Base-by-base conservation (phyloP, 495 filamentous ascomycete species). In the Aspergillus baeticus region DNA sequence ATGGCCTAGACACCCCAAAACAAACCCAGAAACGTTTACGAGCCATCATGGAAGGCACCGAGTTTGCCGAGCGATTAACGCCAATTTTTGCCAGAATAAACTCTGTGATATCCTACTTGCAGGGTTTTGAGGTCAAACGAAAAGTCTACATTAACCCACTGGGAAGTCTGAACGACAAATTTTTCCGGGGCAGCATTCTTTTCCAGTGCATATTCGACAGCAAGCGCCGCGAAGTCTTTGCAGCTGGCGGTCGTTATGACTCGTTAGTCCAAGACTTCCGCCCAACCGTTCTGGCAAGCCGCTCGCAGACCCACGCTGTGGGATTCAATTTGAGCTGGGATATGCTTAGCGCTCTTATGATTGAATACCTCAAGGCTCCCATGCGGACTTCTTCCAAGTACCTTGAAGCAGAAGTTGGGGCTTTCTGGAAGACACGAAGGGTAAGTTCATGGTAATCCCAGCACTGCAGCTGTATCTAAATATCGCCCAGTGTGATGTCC, bases 271-370 rank as follows among this genome's bases (percentile, higher is more conserved):
- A 75, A 48, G 72, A 78, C 31, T 76, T 76, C 21, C 63, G 69
- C 26, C 74, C 76, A 5, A 74, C 71, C 37, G 67, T 69, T 34
- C 36, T 75, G 38, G 69, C 73, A 31, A 75, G 53, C 31, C 68
- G 70, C 31, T 61, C 70, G 6, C 74, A 75, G 41, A 69, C 73
- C 4, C 90, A 92, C 62, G 93, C 90, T 10, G 94, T 98, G 35
- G 94, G 94, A 3, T 95, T 97, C 65, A 93, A 93, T 60, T 74
- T 98, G 34, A 89, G 89, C 22, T 96, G 90, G 83, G 92, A 96
- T 61, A 84, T 87, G 58, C 77, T 93, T 11, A 81, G 84, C 51
- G 78, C 77, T 6, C 78, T 81, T 37, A 85, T 92, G 87, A 64
- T 79, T 54, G 72, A 86, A 57, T 77, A 87, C 54, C 79, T 89